Conservation (phyloP, 2,329 filamentous ascomycete species). For the Fusarium sp. region DNA sequence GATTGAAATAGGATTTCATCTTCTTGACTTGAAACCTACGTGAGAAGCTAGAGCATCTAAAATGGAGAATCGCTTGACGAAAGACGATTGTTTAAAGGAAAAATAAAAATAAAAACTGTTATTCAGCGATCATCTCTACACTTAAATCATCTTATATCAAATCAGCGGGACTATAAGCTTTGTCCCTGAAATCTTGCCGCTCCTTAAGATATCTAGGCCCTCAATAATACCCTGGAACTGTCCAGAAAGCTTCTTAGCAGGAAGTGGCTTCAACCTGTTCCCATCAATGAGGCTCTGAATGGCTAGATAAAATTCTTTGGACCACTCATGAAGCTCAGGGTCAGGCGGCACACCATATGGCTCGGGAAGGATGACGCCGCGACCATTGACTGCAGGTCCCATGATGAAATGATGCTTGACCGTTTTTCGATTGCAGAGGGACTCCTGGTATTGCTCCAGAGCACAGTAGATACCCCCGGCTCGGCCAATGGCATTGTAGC, state of each 20-base stretch:
- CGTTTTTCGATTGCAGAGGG: background rate
- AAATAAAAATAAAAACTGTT: too few species aligned
- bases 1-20: too few species aligned
- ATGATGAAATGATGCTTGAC: background rate
- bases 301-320: background rate
- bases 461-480: constrained; percentile 52
- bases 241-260: background rate
- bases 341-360: background rate
- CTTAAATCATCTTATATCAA: too few species aligned
- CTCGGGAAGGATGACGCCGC: background rate
- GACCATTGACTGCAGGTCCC: background rate
- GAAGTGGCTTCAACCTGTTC: background rate
- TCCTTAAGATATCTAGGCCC: too few species aligned
- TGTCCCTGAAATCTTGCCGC: too few species aligned
- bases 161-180: too few species aligned
- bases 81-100: too few species aligned
- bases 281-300: background rate
- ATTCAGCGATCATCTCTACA: too few species aligned
- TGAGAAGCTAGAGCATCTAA: too few species aligned
- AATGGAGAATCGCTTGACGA: too few species aligned
- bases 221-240: too few species aligned
- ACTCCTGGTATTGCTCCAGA: constrained; percentile 41
- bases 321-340: background rate
- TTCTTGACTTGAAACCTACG: too few species aligned
- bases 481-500: constrained; percentile 53